Conservation (phyloP, 179 eudicot species). For the Pouteria campechiana region DNA sequence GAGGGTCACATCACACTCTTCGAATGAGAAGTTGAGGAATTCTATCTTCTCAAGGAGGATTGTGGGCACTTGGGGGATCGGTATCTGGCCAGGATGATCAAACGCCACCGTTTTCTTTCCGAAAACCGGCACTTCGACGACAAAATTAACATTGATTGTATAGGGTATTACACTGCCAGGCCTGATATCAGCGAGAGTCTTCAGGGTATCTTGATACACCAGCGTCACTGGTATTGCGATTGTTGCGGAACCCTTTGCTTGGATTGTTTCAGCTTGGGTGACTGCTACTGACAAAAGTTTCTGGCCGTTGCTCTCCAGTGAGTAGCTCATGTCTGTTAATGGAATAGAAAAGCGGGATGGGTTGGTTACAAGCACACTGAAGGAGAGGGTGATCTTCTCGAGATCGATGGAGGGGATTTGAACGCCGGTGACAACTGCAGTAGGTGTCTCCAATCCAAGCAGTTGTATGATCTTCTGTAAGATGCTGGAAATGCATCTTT, state of each 20-base stretch:
- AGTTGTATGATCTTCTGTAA: slow-evolving; percentile 85
- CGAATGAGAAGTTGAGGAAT: slow-evolving; percentile 75
- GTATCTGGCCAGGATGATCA: slow-evolving; percentile 85
- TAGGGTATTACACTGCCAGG: slow-evolving; percentile 95
- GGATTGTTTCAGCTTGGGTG: slow-evolving; percentile 92
- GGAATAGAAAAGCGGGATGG: slow-evolving; percentile 91
- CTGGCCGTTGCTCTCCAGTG: slow-evolving; percentile 79
- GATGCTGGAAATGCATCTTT: too few species aligned
- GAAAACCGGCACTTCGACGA: slow-evolving; percentile 75
- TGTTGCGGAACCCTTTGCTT: slow-evolving; percentile 89
- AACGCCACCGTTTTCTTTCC: slow-evolving; percentile 87
- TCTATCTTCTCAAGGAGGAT: slow-evolving; percentile 77
- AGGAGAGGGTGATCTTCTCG: slow-evolving; percentile 59
- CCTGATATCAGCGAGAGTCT: slow-evolving; percentile 55
- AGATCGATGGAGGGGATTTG: slow-evolving; percentile 69
- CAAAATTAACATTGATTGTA: slow-evolving; percentile 64
- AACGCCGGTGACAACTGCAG: slow-evolving; percentile 66
- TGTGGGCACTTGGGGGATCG: slow-evolving; percentile 88
- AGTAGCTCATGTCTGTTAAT: slow-evolving; percentile 77
- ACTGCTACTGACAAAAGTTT: slow-evolving; percentile 81
- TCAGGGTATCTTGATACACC: slow-evolving; percentile 69
- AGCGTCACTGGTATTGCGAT: slow-evolving; percentile 64
- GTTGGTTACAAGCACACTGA: slow-evolving; percentile 79
- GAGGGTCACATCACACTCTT: slow-evolving; percentile 67
- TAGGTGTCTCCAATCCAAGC: slow-evolving; percentile 82